Base-by-base conservation (phyloP, 129 eudicot species). In the Helichrysum umbraculigerum region DNA sequence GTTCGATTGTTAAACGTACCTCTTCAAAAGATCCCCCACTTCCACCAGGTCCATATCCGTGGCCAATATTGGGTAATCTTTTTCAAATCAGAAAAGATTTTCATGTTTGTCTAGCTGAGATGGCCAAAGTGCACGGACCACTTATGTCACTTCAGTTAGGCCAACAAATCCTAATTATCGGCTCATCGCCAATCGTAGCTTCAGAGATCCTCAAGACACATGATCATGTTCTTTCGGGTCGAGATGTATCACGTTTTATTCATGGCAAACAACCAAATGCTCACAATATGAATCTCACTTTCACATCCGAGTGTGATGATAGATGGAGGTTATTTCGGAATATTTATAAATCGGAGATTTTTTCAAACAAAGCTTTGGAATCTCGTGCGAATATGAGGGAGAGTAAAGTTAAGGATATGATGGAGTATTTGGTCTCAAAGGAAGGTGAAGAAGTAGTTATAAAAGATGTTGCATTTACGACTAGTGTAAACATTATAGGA, bases 141-240 rank as follows among this genome's bases (percentile, higher is more conserved):
- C 76, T 85, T 41, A 72, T 85, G 32, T 76, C 76, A 7, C 78
- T 85, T 5, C 78, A 51, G 2, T 37, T 82, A 1, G 86, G 89
- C 0, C 51, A 70, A 2, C 58, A 78, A 54, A 17, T 9, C 68
- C 29, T 85, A 3, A 63, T 85, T 15, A 80, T 85, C 1, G 89
- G 75, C 42, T 82, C 89, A 39, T 71, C 89, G 7, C 47, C 86
- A 5, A 50, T 54, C 3, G 84, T 76, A 2, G 89, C 89, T 4
- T 17, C 59, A 4, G 82, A 85, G 59, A 82, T 85, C 66, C 89
- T 85, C 67, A 85, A 82, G 58, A 59, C 79, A 17, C 83, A 79
- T 15, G 89, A 85, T 50, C 73, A 74, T 4, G 41, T 62, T 12
- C 47, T 79, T 6, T 85, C 82, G 1, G 86, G 66, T 7, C 74